Percentiles rank a stretch among this genome's conserved stretches.
Evolutionary conservation across 2,329 filamentous ascomycete genomes (phyloP).

Genomic region (Fusarium irregulare): DNA sequence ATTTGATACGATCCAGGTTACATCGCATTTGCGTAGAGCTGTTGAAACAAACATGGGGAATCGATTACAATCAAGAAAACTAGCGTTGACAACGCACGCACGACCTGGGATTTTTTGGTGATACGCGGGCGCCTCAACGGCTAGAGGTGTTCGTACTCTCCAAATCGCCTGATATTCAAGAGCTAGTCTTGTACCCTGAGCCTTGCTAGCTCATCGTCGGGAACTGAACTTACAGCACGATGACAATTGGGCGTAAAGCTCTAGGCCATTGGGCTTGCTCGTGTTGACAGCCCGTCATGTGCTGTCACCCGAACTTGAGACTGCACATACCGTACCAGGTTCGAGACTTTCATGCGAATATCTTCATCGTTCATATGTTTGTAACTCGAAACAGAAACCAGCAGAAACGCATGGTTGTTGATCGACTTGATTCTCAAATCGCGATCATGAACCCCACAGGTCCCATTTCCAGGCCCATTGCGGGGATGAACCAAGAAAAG

Average conservation of each 20-base stretch:
- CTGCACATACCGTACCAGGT: not conserved
- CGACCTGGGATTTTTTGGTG: slow-evolving; percentile 18
- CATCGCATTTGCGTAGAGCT: slow-evolving; percentile 35
- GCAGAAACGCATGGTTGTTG: not conserved
- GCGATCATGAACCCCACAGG: slow-evolving; percentile 30
- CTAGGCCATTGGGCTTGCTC: slow-evolving; percentile 4
- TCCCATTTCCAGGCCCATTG: slow-evolving; percentile 14
- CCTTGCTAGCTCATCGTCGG: slow-evolving; percentile 16
- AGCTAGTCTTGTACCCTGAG: slow-evolving; percentile 29
- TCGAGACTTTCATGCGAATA: not conserved
- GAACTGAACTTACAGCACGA: slow-evolving; percentile 4
- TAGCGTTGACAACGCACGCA: slow-evolving; percentile 28
- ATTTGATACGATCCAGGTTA: slow-evolving; percentile 26
- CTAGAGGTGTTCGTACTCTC: slow-evolving; percentile 23
- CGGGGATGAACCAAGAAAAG: slow-evolving; percentile 43
- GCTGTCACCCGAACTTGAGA: not conserved
- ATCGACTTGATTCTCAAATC: slow-evolving; percentile 22
- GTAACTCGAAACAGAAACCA: slow-evolving; percentile 7
- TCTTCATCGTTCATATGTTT: not conserved
- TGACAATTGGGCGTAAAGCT: slow-evolving; percentile 8
- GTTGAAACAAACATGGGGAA: slow-evolving; percentile 14
- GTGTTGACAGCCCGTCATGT: not conserved
- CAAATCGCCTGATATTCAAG: slow-evolving; percentile 17
- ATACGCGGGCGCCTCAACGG: slow-evolving; percentile 33
- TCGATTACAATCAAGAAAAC: slow-evolving; percentile 19